Percentiles rank a stretch among this genome's conserved stretches.
Conservation (phyloP, 73 alveolate species). For the Urostyla sp. region DNA sequence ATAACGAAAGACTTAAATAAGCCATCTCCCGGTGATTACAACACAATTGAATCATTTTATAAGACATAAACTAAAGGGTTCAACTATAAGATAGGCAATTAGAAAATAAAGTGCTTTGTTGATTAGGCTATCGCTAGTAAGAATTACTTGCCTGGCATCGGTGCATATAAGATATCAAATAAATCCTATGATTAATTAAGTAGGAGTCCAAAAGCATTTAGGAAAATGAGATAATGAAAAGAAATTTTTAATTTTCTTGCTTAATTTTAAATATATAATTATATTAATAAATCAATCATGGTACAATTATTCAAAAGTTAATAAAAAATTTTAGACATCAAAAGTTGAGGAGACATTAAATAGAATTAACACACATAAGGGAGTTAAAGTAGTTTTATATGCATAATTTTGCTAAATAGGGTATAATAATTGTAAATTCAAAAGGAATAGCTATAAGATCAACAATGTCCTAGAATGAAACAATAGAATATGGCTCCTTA, state of each 20-base stretch:
- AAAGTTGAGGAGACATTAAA: constrained; percentile 85
- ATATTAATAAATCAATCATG: too few relatives aligned
- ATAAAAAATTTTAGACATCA: constrained; percentile 15
- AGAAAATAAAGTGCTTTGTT: constrained; percentile 17
- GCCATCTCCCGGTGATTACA: constrained; percentile 48
- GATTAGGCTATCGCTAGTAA: background rate
- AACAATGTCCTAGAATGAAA: constrained; percentile 80
- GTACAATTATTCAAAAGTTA: too few relatives aligned
- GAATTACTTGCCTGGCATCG: constrained; percentile 38
- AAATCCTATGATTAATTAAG: background rate
- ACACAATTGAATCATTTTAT: constrained; percentile 14
- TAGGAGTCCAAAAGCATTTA: constrained; percentile 17
- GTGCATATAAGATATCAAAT: constrained; percentile 15
- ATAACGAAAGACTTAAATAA: constrained; percentile 10
- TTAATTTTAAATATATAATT: too few relatives aligned
- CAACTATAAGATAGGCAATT: background rate
- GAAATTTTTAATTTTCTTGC: too few relatives aligned
- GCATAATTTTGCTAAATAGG: background rate
- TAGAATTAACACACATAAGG: constrained; percentile 89
- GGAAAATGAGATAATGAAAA: constrained; percentile 18
- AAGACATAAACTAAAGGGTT: background rate
- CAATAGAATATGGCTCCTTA: constrained; percentile 82
- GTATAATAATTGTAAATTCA: constrained; percentile 78
- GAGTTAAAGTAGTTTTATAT: constrained; percentile 60
- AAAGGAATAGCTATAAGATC: constrained; percentile 80